A percentile compares a stretch with the other conserved stretches of the same genome.
Conservation (phyloP, 2,329 filamentous ascomycete genomes). For the Pseudonectria foliicola region DNA sequence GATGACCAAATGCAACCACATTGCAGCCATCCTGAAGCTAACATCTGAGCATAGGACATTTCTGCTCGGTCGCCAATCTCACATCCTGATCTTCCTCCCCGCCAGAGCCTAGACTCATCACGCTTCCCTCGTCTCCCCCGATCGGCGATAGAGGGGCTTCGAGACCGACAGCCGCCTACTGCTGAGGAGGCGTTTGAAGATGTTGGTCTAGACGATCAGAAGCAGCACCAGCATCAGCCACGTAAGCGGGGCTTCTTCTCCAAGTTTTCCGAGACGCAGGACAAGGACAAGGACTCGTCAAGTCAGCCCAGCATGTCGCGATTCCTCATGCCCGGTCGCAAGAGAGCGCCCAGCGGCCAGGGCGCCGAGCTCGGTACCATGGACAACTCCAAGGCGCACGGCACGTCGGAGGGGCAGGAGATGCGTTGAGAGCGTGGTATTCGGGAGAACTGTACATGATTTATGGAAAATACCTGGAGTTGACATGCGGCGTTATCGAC, state of each 20-base stretch:
- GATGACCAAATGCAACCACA: too few species aligned
- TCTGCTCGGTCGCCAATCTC: constrained; percentile 75
- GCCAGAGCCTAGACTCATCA: constrained; percentile 75
- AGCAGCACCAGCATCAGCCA: constrained; percentile 28
- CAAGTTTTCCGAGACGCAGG: constrained; percentile 57
- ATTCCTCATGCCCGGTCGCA: constrained; percentile 65
- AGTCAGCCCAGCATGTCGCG: constrained; percentile 39
- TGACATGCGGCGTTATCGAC: constrained; percentile 20
- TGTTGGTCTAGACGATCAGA: constrained; percentile 75
- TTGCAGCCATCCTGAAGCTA: too few species aligned
- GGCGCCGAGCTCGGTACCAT: constrained; percentile 66
- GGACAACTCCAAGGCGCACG: constrained; percentile 30
- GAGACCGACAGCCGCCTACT: constrained; percentile 55
- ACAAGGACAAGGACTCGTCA: constrained; percentile 27
- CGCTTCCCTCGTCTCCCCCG: constrained; percentile 56
- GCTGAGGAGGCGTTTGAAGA: constrained; percentile 84
- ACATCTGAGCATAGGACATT: constrained; percentile 62
- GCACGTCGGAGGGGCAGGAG: constrained; percentile 21
- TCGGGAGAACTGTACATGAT: constrained; percentile 9
- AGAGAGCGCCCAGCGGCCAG: constrained; percentile 57
- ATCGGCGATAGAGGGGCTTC: constrained; percentile 50
- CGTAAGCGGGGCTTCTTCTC: constrained; percentile 68
- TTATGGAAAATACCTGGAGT: constrained; percentile 22
- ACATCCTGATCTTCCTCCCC: constrained; percentile 51
- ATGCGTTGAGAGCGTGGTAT: constrained; percentile 13